A percentile compares a stretch with the other conserved stretches of the same genome.
These are phyloP conservation scores for Xylaria sp. DNA, from an alignment of 495 filamentous ascomycete species.

Conservation along the genomic window DNA sequence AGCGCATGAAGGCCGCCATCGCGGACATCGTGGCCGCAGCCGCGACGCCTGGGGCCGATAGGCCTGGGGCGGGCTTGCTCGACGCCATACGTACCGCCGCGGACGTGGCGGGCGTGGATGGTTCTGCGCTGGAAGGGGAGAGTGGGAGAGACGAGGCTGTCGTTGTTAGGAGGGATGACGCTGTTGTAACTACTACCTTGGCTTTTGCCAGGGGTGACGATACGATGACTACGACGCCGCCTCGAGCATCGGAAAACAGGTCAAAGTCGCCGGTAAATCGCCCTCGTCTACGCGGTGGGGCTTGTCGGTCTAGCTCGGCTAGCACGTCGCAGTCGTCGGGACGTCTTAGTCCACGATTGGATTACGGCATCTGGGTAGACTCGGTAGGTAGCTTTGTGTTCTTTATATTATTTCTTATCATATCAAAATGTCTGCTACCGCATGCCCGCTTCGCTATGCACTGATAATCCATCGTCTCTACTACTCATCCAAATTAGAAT, in stretches of 20 bases:
- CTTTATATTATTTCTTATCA: background rate
- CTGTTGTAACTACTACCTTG: background rate
- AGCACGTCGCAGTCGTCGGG: background rate
- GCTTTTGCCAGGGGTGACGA: background rate
- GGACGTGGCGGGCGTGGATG: slow-evolving; percentile 24
- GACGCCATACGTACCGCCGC: slow-evolving; percentile 32
- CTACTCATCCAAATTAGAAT: background rate
- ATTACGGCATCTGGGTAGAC: slow-evolving; percentile 36
- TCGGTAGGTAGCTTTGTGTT: background rate
- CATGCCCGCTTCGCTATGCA: background rate
- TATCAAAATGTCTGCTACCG: background rate
- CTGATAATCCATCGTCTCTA: background rate
- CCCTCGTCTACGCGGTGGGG: background rate
- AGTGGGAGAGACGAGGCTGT: background rate
- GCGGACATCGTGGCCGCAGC: slow-evolving; percentile 23
- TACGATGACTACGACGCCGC: background rate
- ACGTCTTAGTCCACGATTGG: slow-evolving; percentile 25
- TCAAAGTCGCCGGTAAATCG: background rate
- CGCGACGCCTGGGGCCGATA: slow-evolving; percentile 27
- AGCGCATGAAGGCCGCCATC: slow-evolving; percentile 33
- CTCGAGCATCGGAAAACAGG: background rate
- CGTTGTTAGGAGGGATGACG: background rate
- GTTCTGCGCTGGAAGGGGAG: background rate
- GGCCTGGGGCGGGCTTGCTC: slow-evolving; percentile 25
- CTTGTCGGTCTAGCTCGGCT: background rate